Conservation (phyloP, 2,329 filamentous ascomycete species). For the Alternaria brassicicola region DNA sequence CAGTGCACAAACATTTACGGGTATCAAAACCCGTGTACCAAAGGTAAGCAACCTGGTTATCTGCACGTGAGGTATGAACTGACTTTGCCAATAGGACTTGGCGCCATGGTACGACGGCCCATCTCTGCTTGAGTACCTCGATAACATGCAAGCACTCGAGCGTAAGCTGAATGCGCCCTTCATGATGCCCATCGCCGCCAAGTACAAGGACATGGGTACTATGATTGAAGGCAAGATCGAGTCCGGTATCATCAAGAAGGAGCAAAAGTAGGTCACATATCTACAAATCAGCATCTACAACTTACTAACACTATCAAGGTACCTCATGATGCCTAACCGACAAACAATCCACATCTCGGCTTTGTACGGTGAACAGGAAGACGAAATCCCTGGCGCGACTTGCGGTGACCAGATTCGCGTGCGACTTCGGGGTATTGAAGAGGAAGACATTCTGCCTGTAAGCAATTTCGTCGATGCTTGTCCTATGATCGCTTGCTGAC, state of each 20-base stretch:
- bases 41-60: constrained; percentile 47
- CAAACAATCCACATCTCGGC: constrained; percentile 80
- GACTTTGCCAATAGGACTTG: constrained; percentile 53
- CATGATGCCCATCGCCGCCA: constrained; percentile 98
- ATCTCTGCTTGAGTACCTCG: constrained; percentile 93
- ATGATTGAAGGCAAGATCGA: constrained; percentile 98
- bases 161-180: constrained; percentile 97
- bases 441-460: constrained; percentile 90
- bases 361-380: constrained; percentile 93
- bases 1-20: constrained; percentile 82
- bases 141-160: constrained; percentile 88
- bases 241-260: constrained; percentile 58
- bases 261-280: constrained; percentile 6
- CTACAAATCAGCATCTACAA: no score
- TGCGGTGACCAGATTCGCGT: constrained; percentile 95
- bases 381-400: constrained; percentile 80
- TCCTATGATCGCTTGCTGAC: neutral
- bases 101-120: constrained; percentile 87
- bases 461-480: neutral
- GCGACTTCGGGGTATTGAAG: constrained; percentile 91
- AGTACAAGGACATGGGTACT: constrained; percentile 96
- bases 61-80: neutral
- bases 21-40: constrained; percentile 84
- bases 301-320: constrained; percentile 63
- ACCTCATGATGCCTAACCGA: constrained; percentile 96